Evolutionary conservation across 1,284 basidiomycete genomes (phyloP).

Genomic region (Coniophora puteana): DNA sequence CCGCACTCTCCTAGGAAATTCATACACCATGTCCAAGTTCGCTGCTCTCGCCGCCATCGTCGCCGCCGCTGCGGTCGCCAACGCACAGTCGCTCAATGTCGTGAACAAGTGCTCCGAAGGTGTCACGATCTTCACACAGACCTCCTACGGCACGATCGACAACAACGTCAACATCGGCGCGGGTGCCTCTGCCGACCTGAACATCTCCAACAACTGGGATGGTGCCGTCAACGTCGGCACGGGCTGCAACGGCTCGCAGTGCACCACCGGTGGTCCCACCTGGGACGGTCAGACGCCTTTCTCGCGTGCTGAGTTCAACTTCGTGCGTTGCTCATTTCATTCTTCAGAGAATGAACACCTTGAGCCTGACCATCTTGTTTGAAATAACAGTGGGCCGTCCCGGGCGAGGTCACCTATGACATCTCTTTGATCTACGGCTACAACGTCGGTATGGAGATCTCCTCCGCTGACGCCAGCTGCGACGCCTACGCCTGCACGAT

Average conservation of each 20-base stretch:
- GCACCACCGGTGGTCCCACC: constrained; percentile 28
- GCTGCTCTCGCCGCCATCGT: constrained; percentile 18
- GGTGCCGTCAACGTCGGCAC: constrained; percentile 31
- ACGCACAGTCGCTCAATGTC: constrained; percentile 30
- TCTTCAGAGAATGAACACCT: too few relatives aligned
- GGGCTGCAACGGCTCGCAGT: constrained; percentile 21
- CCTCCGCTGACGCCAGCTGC: constrained; percentile 22
- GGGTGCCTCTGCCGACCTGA: constrained; percentile 24
- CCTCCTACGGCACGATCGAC: constrained; percentile 21
- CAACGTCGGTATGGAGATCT: constrained; percentile 33
- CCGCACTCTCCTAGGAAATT: too few relatives aligned
- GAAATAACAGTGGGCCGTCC: constrained; percentile 27
- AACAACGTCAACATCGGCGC: constrained; percentile 23
- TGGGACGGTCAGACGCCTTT: constrained; percentile 30
- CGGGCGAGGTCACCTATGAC: constrained; percentile 31
- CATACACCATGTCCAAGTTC: constrained; percentile 16
- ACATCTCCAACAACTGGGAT: constrained; percentile 29
- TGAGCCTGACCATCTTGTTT: too few relatives aligned
- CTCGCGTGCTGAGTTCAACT: constrained; percentile 29
- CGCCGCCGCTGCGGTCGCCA: constrained; percentile 13
- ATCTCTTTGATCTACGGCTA: constrained; percentile 35
- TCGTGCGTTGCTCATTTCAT: too few relatives aligned
- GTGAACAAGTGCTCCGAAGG: constrained; percentile 23
- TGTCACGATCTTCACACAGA: constrained; percentile 28
- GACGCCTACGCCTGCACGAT: constrained; percentile 27